Base-by-base conservation (phyloP, 495 filamentous ascomycete species). In the Podospora bellae-mahoneyi region DNA sequence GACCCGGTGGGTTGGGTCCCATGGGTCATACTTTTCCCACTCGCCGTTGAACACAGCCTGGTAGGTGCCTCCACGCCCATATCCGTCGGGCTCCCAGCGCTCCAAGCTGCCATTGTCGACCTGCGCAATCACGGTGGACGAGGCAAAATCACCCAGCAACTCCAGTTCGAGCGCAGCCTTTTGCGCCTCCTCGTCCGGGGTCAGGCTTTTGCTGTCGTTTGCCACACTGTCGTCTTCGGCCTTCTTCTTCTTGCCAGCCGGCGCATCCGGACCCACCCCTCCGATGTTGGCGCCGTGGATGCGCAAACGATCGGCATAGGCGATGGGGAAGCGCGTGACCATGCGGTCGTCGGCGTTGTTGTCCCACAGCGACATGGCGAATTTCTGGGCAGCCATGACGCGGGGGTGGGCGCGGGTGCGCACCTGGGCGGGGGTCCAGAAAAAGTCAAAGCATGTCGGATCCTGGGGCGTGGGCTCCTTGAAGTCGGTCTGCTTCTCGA, bases 391-490 rank as follows among this genome's bases (percentile, higher is more conserved):
- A 63, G 83, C 80, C 23, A 96, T 81, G 70, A 96, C 77, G 69
- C 90, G 88, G 20, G 91, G 86, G 73, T 97, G 89, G 0, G 89
- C 86, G 55, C 93, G 87, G 30, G 93, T 92, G 68, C 88, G 85
- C 55, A 92, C 84, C 78, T 97, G 93, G 2, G 89, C 84, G 7
- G 90, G 91, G 2, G 91, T 90, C 94, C 94, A 97, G 83, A 96
- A 97, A 54, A 97, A 86, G 78, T 97, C 93, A 78, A 91, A 97
- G 16, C 96, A 94, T 27, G 92, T 90, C 0, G 94, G 94, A 73
- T 81, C 72, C 70, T 83, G 71, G 61, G 84, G 76, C 66, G 82
- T 75, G 62, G 77, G 85, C 75, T 87, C 78, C 67, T 84, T 81
- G 68, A 84, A 81, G 69, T 80, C 77, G 72, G 80, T 78, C 73